Conservation (phyloP, 1,139 yeast genomes). For the Zygosaccharomyces sapae region DNA sequence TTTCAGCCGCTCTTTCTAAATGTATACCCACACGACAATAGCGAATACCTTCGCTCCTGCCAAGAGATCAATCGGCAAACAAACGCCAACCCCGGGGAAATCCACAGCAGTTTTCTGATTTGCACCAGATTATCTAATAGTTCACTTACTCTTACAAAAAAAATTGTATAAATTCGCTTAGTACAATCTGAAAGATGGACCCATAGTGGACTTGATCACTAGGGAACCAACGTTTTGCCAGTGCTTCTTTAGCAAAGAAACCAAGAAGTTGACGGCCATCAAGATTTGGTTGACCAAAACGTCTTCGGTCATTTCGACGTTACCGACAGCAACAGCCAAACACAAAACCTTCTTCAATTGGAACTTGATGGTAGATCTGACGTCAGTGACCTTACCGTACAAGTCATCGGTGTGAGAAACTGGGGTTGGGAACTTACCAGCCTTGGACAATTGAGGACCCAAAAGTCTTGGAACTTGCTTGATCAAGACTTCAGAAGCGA, state of each 20-base stretch:
- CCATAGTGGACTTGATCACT: conserved; percentile 99
- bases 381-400: conserved; percentile 93
- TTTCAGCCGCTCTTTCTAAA: too few species aligned
- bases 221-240: conserved; percentile 99
- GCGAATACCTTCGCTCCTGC: too few species aligned
- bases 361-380: conserved; percentile 99
- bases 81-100: too few species aligned
- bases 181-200: conserved; percentile 99
- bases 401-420: conserved; percentile 99
- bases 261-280: conserved; percentile 99
- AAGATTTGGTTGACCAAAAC: conserved; percentile 95
- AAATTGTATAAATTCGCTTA: conserved; percentile 41
- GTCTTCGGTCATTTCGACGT: conserved; percentile 99
- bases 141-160: background rate
- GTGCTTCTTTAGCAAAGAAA: conserved; percentile 99
- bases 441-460: conserved; percentile 99
- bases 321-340: conserved; percentile 95
- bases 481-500: conserved; percentile 98
- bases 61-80: too few species aligned
- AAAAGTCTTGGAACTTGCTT: conserved; percentile 99
- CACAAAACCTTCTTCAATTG: conserved; percentile 96
- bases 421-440: conserved; percentile 99
- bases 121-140: background rate
- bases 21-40: too few species aligned
- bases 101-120: background rate